Evolutionary conservation across 208 protist species (phyloP), one percentile per base, ranked within the genome.

Genomic region (Herpetomonas muscarum): DNA sequence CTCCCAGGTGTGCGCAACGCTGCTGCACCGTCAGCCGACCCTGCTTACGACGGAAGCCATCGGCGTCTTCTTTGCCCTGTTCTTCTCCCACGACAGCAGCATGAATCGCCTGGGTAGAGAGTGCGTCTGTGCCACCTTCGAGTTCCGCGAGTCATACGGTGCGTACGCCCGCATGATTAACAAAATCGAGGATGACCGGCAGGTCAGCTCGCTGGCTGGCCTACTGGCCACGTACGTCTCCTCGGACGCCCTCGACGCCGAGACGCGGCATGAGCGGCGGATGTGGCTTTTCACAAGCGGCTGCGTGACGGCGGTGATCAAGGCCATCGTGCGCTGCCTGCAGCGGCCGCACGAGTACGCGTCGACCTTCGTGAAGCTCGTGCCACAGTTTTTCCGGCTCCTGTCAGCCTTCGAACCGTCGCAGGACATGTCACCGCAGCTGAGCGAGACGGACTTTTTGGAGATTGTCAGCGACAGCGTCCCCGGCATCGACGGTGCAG

Each of bases 371-470:
- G 61, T 77, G 34, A 60, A 61, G 28, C 51, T 87, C 17, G 82
- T 89, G 29, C 74, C 74, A n/a, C 65, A 82, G 29, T 21, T 87
- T 2, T 93, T 93, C 44, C 67, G 74, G 25, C 83, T 90, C 50
- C 74, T 93, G 42, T 86, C 74, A 17, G 57, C 76, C 7, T 83
- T 85, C 31, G 83, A 93, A 65, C 73, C 79, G 10, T 65, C 73
- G 10, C 72, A 89, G 31, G 68, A 76, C 10, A 62, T 49, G 26
- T 55, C 70, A 17, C 74, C 87, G 50, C 57, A 74, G 37, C 79
- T 93, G 21, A 24, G 52, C 2, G 62, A 78, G 22, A 87, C 83
- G 21, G 56, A 65, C 37, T 81, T 91, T 44, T 37, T 82, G 0
- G 50, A 76, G 2, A 61, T 58, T 2, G 67, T 90, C 31, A 61